These are phyloP conservation scores for Salix dunnii DNA, from an alignment of 345 rosid species.

Conservation along the genomic window DNA sequence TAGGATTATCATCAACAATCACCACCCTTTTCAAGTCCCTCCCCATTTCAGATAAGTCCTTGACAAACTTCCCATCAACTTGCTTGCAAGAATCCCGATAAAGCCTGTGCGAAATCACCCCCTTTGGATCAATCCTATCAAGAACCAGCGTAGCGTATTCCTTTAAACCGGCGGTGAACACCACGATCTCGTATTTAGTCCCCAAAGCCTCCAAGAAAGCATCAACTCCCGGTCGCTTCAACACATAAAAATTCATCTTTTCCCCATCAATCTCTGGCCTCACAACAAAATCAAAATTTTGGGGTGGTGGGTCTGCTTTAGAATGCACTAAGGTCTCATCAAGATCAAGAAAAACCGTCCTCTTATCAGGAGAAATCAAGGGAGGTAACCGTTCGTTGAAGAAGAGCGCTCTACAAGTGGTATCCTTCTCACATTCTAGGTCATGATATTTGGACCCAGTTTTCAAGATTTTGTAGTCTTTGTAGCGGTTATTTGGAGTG, in stretches of 20 bases:
- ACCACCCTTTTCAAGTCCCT: slow-evolving; percentile 59
- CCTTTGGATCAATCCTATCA: slow-evolving; percentile 50
- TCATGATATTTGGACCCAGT: not conserved
- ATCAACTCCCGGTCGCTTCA: slow-evolving; percentile 87
- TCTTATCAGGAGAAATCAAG: slow-evolving; percentile 28
- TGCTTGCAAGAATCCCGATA: slow-evolving; percentile 68
- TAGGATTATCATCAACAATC: slow-evolving; percentile 85
- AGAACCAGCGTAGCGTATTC: slow-evolving; percentile 78
- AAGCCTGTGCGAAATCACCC: slow-evolving; percentile 60
- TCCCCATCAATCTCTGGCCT: slow-evolving; percentile 65
- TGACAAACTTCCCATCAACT: slow-evolving; percentile 65
- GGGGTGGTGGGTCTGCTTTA: slow-evolving; percentile 62
- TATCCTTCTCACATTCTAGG: not conserved
- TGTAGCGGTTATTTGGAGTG: slow-evolving; percentile 37
- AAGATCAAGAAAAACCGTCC: slow-evolving; percentile 78
- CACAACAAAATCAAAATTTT: slow-evolving; percentile 58
- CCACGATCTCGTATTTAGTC: slow-evolving; percentile 61
- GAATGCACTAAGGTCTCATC: slow-evolving; percentile 90
- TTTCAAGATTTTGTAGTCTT: slow-evolving; percentile 57
- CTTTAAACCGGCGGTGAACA: slow-evolving; percentile 83
- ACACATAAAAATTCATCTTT: slow-evolving; percentile 57
- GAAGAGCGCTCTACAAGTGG: slow-evolving; percentile 28
- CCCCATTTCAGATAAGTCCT: slow-evolving; percentile 66
- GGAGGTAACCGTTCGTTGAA: slow-evolving; percentile 39
- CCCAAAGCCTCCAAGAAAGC: slow-evolving; percentile 51